Evolutionary conservation across 345 rosid species (phyloP).

Genomic region (Lumnitzera racemosa): DNA sequence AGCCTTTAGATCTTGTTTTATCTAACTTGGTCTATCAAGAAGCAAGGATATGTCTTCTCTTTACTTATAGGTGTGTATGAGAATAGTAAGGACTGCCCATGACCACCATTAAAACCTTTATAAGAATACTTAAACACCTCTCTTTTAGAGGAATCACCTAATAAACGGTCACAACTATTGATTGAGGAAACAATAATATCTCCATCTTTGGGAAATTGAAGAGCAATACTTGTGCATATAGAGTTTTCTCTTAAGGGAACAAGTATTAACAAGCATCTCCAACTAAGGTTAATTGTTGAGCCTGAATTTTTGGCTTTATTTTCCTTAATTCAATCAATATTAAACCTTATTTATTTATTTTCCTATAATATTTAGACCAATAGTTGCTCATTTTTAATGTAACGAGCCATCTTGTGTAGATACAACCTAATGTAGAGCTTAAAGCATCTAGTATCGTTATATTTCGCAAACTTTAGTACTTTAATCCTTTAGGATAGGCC

Average conservation of each 20-base stretch:
- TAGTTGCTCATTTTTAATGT: too few relatives aligned
- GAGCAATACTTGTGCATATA: conserved; percentile 6
- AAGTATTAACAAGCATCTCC: conserved; percentile 17
- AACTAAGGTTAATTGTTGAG: neutral
- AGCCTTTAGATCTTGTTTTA: neutral
- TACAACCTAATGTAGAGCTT: too few relatives aligned
- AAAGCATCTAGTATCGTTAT: too few relatives aligned
- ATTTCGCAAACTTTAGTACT: too few relatives aligned
- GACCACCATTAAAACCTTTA: neutral
- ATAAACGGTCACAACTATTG: neutral
- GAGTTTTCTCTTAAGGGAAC: conserved; percentile 9
- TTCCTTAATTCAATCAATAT: too few relatives aligned
- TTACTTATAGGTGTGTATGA: neutral
- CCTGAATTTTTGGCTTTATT: too few relatives aligned
- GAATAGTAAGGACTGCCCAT: neutral
- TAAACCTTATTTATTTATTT: too few relatives aligned
- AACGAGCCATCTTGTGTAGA: too few relatives aligned
- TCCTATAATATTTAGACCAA: too few relatives aligned
- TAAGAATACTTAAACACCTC: neutral
- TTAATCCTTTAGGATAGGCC: too few relatives aligned
- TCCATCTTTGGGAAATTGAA: conserved; percentile 20
- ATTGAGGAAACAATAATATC: conserved; percentile 17
- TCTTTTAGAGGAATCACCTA: neutral
- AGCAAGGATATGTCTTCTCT: neutral
- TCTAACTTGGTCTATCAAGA: neutral